Evolutionary conservation across 2,329 filamentous ascomycete species (phyloP).

Genomic region (Rasamsonia emersonii): DNA sequence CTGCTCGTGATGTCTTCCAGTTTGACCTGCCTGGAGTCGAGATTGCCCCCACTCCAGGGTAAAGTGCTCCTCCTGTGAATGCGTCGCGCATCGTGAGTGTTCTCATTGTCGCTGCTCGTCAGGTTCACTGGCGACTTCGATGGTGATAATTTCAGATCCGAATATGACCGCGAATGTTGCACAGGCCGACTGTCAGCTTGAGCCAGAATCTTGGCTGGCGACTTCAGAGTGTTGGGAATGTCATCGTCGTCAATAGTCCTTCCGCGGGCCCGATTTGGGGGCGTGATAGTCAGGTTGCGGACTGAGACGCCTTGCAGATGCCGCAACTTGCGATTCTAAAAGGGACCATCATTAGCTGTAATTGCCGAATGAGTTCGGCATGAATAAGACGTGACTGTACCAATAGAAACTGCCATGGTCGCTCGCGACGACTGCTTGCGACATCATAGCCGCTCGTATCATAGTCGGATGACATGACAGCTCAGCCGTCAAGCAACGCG

Average conservation of each 20-base stretch:
- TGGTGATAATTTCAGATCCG: slow-evolving; percentile 33
- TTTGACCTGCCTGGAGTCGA: slow-evolving; percentile 59
- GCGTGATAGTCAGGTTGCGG: slow-evolving; percentile 68
- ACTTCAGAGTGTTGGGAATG: slow-evolving; percentile 57
- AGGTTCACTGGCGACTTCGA: slow-evolving; percentile 16
- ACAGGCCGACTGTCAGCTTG: slow-evolving; percentile 41
- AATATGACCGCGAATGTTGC: slow-evolving; percentile 53
- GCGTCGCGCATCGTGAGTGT: slow-evolving; percentile 13
- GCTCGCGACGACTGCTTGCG: slow-evolving; percentile 14
- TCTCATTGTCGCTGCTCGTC: slow-evolving; percentile 10
- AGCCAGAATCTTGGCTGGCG: slow-evolving; percentile 57
- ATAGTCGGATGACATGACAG: slow-evolving; percentile 15
- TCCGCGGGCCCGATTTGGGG: slow-evolving; percentile 41
- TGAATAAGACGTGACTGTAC: slow-evolving; percentile 25
- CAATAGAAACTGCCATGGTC: slow-evolving; percentile 18
- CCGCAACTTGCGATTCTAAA: slow-evolving; percentile 76
- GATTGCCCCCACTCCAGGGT: slow-evolving; percentile 54
- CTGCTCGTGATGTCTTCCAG: slow-evolving; percentile 64
- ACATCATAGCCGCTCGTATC: slow-evolving; percentile 11
- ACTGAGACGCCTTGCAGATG: slow-evolving; percentile 81
- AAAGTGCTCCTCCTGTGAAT: slow-evolving; percentile 50
- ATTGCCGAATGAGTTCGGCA: slow-evolving; percentile 25
- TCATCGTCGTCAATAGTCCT: slow-evolving; percentile 70
- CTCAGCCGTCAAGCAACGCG: slow-evolving; percentile 8
- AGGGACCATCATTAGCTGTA: slow-evolving; percentile 13